Conservation (phyloP, 2,329 filamentous ascomycete genomes). For the Ceratocystis huliohia region DNA sequence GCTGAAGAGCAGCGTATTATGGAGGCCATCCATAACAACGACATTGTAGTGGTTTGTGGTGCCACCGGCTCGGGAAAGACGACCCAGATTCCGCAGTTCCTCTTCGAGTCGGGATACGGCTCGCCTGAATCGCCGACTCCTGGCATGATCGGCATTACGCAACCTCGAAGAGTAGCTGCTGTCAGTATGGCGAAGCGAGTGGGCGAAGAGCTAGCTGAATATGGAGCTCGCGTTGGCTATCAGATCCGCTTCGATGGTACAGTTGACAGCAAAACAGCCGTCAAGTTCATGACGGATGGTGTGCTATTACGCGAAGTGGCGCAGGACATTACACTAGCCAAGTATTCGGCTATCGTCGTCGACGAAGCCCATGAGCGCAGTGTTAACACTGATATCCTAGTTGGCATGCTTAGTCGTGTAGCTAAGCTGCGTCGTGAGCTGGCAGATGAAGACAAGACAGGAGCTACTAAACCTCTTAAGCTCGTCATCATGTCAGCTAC, state of each 20-base stretch:
- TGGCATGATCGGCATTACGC: slow-evolving; percentile 89
- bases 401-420: slow-evolving; percentile 90
- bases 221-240: slow-evolving; percentile 69
- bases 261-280: slow-evolving; percentile 62
- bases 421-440: slow-evolving; percentile 71
- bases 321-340: slow-evolving; percentile 72
- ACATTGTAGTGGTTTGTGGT: slow-evolving; percentile 83
- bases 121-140: slow-evolving; percentile 63
- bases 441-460: slow-evolving; percentile 49
- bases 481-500: slow-evolving; percentile 98
- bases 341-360: slow-evolving; percentile 88
- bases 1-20: slow-evolving; percentile 95
- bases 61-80: slow-evolving; percentile 96
- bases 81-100: slow-evolving; percentile 90
- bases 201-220: slow-evolving; percentile 66
- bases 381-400: slow-evolving; percentile 95
- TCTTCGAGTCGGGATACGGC: slow-evolving; percentile 89
- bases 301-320: slow-evolving; percentile 83
- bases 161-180: slow-evolving; percentile 85
- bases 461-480: slow-evolving; percentile 63
- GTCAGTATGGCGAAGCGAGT: slow-evolving; percentile 96
- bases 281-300: slow-evolving; percentile 99
- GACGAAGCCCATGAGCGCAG: slow-evolving; percentile 96
- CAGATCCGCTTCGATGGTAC: slow-evolving; percentile 92
- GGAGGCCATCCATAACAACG: slow-evolving; percentile 89